These are phyloP conservation scores for Dalechampia spathulata DNA, from an alignment of 441 rosid species.

Conservation along the genomic window DNA sequence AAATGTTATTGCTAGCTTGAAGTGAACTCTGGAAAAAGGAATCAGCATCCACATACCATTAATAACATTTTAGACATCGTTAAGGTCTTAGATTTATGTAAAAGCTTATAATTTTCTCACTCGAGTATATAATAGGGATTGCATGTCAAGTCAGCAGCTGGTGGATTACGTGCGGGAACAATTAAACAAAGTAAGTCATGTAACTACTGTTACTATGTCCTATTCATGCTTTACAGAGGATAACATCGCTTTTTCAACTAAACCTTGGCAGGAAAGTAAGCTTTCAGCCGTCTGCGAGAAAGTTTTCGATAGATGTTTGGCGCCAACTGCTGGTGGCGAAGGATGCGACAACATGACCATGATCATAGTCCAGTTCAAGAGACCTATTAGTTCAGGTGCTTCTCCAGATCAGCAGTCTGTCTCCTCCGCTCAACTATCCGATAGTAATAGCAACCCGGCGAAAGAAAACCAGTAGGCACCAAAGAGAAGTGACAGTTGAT, in stretches of 20 bases:
- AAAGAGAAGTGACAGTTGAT: too few relatives aligned
- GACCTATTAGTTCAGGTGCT: constrained; percentile 18
- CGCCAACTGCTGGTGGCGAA: constrained; percentile 70
- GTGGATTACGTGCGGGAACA: constrained; percentile 75
- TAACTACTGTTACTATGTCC: constrained; percentile 16
- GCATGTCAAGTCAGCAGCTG: constrained; percentile 89
- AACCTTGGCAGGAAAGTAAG: constrained; percentile 70
- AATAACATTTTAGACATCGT: not conserved
- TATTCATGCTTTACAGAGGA: constrained; percentile 38
- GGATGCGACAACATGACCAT: constrained; percentile 98
- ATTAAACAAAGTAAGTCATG: constrained; percentile 38
- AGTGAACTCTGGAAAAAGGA: not conserved
- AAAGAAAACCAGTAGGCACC: too few relatives aligned
- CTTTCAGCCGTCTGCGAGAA: constrained; percentile 73
- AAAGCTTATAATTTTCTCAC: not conserved
- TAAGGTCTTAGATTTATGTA: not conserved
- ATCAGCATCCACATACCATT: not conserved
- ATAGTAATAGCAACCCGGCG: constrained; percentile 2
- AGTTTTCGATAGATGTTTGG: constrained; percentile 71
- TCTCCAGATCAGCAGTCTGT: constrained; percentile 19
- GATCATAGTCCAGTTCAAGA: constrained; percentile 85
- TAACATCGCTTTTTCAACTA: constrained; percentile 20
- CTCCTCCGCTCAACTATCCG: constrained; percentile 1
- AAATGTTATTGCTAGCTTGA: not conserved
- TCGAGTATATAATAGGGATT: constrained; percentile 50